Evolutionary conservation across 139 green algal species (phyloP), one percentile per base, ranked within the genome.

Genomic region (Micractinium sp.): DNA sequence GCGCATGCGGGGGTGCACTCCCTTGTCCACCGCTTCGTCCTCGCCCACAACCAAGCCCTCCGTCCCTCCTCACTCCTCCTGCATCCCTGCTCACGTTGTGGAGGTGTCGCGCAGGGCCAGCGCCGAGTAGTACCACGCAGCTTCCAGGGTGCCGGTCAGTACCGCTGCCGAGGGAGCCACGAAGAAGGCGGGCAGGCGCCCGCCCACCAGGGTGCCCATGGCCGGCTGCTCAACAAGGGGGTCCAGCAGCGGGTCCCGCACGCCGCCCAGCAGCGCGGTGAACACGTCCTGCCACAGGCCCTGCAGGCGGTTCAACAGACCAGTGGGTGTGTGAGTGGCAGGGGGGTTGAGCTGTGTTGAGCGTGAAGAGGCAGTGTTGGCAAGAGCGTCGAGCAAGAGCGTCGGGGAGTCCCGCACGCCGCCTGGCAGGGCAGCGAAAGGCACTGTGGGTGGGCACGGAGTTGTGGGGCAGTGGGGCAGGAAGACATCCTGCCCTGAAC

Each of bases 231-330:
- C 41, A 22, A 60, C 4, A 23, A 15, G 73, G n/a, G 61, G 63
- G 20, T 25, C 63, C 13, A 67, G 36, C 71, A 87, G 71, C 29
- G 83, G 38, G 67, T 87, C 83, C 22, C 83, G 83, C 63, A 74
- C 76, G 67, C 83, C 83, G 14, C 83, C 83, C 83, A 87, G 63
- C 67, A 39, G 66, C 25, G 35, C 31, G 27, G 38, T 87, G 66
- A 87, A 87, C 27, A 67, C 83, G 27, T 87, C 83, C 67, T 87
- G 83, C 67, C 67, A 80, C 83, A 87, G 83, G 36, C 83, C 83
- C 67, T 87, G 83, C 83, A 19, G 41, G 47, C 27, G 79, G 79
- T 7, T 29, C 7, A 33, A 7, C 16, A 39, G 4, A 38, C 71
- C 74, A 47, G 15, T n/a, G 7, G 23, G n/a, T 33, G 22, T 2